These are phyloP conservation scores for Erodium chrysanthum DNA, from an alignment of 441 rosid species.

Conservation along the genomic window DNA sequence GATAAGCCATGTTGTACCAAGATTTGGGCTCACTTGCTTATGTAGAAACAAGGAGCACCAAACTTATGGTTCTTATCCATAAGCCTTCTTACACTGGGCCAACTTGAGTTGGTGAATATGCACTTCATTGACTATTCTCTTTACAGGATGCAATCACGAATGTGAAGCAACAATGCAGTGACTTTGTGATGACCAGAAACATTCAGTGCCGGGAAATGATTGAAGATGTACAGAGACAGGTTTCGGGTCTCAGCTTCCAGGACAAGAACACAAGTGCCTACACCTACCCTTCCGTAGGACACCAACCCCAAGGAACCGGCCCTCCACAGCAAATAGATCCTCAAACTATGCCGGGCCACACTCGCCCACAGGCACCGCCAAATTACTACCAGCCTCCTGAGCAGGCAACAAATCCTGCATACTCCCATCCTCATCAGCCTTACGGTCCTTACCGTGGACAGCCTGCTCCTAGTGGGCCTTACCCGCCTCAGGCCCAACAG, in stretches of 20 bases:
- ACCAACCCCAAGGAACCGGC: constrained; percentile 10
- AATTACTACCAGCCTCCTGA: constrained; percentile 54
- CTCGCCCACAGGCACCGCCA: constrained; percentile 39
- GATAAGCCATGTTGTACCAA: no score
- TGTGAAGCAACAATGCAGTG: constrained; percentile 91
- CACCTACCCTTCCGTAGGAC: no score
- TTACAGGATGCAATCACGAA: constrained; percentile 85
- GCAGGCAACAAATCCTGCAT: constrained; percentile 52
- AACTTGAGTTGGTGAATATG: no score
- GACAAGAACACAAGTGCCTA: constrained; percentile 11
- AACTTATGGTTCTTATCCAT: no score
- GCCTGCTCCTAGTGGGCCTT: constrained; percentile 24
- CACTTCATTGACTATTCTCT: neutral
- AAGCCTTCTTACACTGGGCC: no score
- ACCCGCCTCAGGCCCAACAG: constrained; percentile 47
- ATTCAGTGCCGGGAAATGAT: constrained; percentile 95
- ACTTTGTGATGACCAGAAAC: constrained; percentile 88
- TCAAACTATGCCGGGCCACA: neutral
- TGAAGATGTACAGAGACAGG: constrained; percentile 79
- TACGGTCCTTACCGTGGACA: constrained; percentile 54
- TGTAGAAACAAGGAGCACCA: no score
- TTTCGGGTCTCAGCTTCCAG: constrained; percentile 83
- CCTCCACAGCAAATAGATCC: constrained; percentile 35
- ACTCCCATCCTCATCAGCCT: constrained; percentile 36
- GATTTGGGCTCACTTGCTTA: no score